These are phyloP conservation scores for Aegilops bicornis DNA, from an alignment of 176 grass and related monocot genomes.

Conservation along the genomic window DNA sequence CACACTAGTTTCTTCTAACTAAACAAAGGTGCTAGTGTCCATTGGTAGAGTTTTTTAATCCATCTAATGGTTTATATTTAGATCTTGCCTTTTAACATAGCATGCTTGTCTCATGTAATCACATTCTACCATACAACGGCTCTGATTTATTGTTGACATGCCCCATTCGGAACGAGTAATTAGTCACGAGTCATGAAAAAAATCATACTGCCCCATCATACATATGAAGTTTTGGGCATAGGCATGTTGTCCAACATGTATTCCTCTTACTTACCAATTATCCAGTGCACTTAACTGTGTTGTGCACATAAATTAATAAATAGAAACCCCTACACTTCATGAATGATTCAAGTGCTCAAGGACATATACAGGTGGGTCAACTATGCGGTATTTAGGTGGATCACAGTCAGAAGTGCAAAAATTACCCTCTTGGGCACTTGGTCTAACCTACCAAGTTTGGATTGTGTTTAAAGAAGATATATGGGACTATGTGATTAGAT, in stretches of 20 bases:
- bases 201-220: neutral
- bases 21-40: neutral
- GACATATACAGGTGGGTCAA: neutral
- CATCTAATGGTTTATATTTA: slow-evolving; percentile 6
- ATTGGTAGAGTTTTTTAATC: neutral
- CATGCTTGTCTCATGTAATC: neutral
- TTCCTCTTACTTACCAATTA: neutral
- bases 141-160: slow-evolving; percentile 1
- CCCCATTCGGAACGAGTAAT: slow-evolving; percentile 15
- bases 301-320: neutral
- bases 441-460: slow-evolving; percentile 3
- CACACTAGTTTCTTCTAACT: neutral
- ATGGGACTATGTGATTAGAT: neutral
- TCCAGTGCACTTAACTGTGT: neutral
- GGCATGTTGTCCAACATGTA: neutral
- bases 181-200: neutral
- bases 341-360: slow-evolving; percentile 7
- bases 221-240: neutral
- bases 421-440: neutral
- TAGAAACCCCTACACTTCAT: slow-evolving; percentile 2
- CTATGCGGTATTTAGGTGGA: slow-evolving; percentile 3
- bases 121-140: neutral
- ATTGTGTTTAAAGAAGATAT: neutral
- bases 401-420: slow-evolving; percentile 5
- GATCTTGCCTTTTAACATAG: neutral